Evolutionary conservation across 768 basidiomycete genomes (phyloP).

Genomic region (Pleurotus eryngii): DNA sequence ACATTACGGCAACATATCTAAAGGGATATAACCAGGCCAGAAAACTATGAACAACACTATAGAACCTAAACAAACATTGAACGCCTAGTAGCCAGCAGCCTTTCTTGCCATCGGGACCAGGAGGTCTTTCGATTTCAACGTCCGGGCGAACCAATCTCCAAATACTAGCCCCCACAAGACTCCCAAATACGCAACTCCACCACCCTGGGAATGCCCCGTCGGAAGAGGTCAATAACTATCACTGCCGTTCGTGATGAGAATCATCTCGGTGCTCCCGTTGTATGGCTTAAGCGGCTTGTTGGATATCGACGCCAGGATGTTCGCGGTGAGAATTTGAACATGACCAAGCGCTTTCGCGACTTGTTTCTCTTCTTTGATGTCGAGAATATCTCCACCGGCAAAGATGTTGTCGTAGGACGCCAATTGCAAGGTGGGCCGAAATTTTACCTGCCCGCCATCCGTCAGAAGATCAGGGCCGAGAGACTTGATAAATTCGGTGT

Average conservation of each 20-base stretch:
- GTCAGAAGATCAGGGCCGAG: constrained; percentile 36
- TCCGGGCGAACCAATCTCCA: constrained; percentile 37
- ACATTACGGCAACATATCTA: too few species aligned
- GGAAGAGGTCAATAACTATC: background rate
- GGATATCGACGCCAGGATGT: constrained; percentile 42
- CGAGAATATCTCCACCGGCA: constrained; percentile 64
- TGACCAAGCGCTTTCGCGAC: constrained; percentile 44
- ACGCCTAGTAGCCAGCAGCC: background rate
- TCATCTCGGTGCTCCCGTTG: constrained; percentile 48
- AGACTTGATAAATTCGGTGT: constrained; percentile 50
- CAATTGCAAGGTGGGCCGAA: constrained; percentile 58
- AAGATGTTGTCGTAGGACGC: constrained; percentile 49
- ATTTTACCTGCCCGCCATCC: constrained; percentile 41
- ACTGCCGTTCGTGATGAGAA: constrained; percentile 49
- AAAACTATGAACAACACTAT: too few species aligned
- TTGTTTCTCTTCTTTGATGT: constrained; percentile 63
- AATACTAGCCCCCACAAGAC: constrained; percentile 42
- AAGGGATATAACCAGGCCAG: too few species aligned
- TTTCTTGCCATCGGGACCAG: constrained; percentile 11
- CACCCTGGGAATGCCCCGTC: constrained; percentile 19
- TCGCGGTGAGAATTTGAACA: constrained; percentile 41
- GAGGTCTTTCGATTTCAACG: constrained; percentile 24
- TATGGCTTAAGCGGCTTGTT: constrained; percentile 37
- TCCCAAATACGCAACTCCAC: constrained; percentile 37
- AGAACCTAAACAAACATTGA: too few species aligned